Evolutionary conservation across 805 yeast genomes (phyloP).

Genomic region (Candida namnaoensis): DNA sequence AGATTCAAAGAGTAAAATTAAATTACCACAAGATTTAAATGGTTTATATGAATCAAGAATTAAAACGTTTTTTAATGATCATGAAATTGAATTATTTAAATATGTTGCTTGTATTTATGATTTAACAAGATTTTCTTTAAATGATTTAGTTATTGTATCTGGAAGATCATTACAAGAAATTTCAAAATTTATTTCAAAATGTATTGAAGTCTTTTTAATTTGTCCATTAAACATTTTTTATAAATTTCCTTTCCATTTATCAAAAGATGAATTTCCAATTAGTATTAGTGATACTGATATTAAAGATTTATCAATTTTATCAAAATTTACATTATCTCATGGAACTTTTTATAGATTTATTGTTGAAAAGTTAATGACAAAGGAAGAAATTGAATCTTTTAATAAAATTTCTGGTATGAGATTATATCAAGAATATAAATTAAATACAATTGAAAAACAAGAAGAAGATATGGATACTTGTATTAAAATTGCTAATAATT

Average conservation of each 20-base stretch:
- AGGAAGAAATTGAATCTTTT: slow-evolving; percentile 19
- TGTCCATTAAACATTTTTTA: slow-evolving; percentile 32
- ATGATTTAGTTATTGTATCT: slow-evolving; percentile 29
- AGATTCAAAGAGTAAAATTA: neutral
- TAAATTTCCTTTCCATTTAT: slow-evolving; percentile 36
- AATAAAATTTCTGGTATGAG: slow-evolving; percentile 36
- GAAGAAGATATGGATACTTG: slow-evolving; percentile 2
- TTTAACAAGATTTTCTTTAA: slow-evolving; percentile 24
- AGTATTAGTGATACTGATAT: slow-evolving; percentile 19
- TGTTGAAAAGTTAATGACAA: slow-evolving; percentile 14
- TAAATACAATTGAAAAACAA: neutral
- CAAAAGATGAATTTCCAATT: slow-evolving; percentile 14
- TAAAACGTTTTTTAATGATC: slow-evolving; percentile 11
- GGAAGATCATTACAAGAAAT: slow-evolving; percentile 24
- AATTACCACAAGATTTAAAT: slow-evolving; percentile 5
- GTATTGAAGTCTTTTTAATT: slow-evolving; percentile 24
- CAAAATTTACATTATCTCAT: slow-evolving; percentile 32
- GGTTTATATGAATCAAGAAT: slow-evolving; percentile 11
- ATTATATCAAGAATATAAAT: slow-evolving; percentile 8
- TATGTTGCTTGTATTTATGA: slow-evolving; percentile 33
- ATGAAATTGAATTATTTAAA: slow-evolving; percentile 19
- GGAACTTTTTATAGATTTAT: slow-evolving; percentile 28
- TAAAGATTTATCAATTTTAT: slow-evolving; percentile 24
- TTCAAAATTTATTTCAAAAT: slow-evolving; percentile 22
- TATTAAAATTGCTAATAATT: slow-evolving; percentile 11